These are phyloP conservation scores for Glycine tomentella DNA, from an alignment of 306 rosid species.

Conservation along the genomic window DNA sequence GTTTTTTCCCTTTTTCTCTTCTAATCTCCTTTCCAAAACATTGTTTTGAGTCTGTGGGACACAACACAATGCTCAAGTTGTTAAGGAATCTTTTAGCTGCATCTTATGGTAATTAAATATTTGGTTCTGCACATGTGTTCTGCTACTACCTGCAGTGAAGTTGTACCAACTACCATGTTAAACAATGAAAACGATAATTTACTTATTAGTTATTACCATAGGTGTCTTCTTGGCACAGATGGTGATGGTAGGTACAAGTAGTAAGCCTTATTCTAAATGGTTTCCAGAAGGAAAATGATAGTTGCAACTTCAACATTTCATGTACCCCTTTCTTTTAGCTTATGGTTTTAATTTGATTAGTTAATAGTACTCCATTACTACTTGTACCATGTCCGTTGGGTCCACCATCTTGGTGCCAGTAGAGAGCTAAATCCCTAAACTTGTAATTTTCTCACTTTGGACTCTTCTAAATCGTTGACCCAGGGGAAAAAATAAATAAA, in stretches of 20 bases:
- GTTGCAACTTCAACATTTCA: constrained; percentile 30
- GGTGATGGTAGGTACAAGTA: not conserved
- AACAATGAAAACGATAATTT: constrained; percentile 29
- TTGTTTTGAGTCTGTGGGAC: constrained; percentile 40
- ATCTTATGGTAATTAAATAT: constrained; percentile 1
- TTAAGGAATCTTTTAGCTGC: constrained; percentile 26
- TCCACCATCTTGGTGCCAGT: constrained; percentile 4
- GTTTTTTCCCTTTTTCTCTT: not conserved
- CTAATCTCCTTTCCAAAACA: constrained; percentile 1
- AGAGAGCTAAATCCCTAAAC: too few relatives aligned
- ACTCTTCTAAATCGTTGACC: constrained; percentile 38
- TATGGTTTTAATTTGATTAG: not conserved
- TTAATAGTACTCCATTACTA: not conserved
- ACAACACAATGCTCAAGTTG: not conserved
- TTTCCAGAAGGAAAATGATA: not conserved
- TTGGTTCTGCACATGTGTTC: constrained; percentile 5
- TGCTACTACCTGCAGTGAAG: not conserved
- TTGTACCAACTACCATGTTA: constrained; percentile 2
- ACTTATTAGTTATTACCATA: not conserved
- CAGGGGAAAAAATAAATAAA: too few relatives aligned
- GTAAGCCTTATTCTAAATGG: too few relatives aligned
- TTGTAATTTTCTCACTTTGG: not conserved
- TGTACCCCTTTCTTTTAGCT: not conserved
- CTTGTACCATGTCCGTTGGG: constrained; percentile 5
- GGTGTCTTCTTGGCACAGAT: not conserved